Base-by-base conservation (phyloP, 2,329 filamentous ascomycete genomes). In the Fusarium marasasianum region DNA sequence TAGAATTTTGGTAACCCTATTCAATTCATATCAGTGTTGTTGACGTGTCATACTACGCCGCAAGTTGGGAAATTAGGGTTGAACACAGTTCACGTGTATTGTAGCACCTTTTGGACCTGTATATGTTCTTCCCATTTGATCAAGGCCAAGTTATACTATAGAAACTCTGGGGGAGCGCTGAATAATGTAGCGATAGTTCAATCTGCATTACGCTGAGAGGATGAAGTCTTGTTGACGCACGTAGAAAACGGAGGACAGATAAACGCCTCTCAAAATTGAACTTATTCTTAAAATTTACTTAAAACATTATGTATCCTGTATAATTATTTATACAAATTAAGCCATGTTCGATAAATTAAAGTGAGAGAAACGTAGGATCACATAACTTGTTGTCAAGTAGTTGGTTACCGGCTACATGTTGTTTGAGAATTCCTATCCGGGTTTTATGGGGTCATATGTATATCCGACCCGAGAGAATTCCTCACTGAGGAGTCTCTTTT, bases 31-130 rank as follows among this genome's bases (percentile, higher is more conserved):
- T 17, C 14, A 14, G 12, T 31, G n/a, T 26, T 53, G 18, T 41
- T 29, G 63, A 53, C 35, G 17, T 22, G 53, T 67, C 64, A 68
- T 26, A 41, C 45, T 47, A 18, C 38, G 40, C 40, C 65, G 20
- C 44, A 40, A 12, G n/a, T 5, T 22, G 3, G 17, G 9, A 33
- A 11, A n/a, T 12, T 37, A 24, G 14, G 18, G 17, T 8, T 14
- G 2, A 41, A 0, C 7, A 31, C 15, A 24, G 11, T 24, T 11
- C 22, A 9, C 24, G 2, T 5, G 11, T 14, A 7, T 51, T 24
- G 8, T 1, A 35, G 12, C 31, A 35, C 8, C 6, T 24, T 51
- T 6, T 33, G 47, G 22, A 24, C 11, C 15, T 24, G 22, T 33
- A 33, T n/a, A 50, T 33, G 29, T 13, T 33, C 22, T 33, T 50